phyloP scores from a whole-genome alignment of 495 filamentous ascomycete genomes.

The Corynascus novoguineensis region DNA sequence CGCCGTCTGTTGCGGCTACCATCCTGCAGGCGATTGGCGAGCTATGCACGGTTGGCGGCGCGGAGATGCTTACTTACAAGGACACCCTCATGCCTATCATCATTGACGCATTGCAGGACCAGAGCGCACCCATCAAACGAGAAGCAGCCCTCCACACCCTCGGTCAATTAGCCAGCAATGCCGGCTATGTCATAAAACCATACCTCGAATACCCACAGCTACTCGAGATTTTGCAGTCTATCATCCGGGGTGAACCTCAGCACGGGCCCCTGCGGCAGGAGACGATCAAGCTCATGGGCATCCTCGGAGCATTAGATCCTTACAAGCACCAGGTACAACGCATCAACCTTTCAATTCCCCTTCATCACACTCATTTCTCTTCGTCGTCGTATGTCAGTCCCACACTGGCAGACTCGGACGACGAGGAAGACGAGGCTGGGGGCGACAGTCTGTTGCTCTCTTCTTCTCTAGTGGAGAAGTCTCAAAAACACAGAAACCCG shows the following conservation, averaged over 20 bases:
- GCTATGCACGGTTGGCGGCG: slow-evolving; percentile 84
- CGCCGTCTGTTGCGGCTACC: slow-evolving; percentile 80
- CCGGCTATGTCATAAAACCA: slow-evolving; percentile 95
- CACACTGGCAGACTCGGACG: slow-evolving; percentile 13
- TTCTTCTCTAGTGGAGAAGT: neutral
- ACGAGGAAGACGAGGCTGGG: slow-evolving; percentile 8
- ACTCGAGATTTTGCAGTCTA: slow-evolving; percentile 83
- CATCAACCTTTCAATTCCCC: slow-evolving; percentile 12
- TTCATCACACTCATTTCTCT: slow-evolving; percentile 7
- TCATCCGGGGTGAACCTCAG: slow-evolving; percentile 84
- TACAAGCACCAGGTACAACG: slow-evolving; percentile 78
- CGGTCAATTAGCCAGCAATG: slow-evolving; percentile 86
- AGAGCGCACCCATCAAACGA: slow-evolving; percentile 79
- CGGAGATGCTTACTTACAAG: slow-evolving; percentile 83
- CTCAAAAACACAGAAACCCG: slow-evolving; percentile 41
- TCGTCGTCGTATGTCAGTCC: slow-evolving; percentile 13
- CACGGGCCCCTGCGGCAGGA: slow-evolving; percentile 75
- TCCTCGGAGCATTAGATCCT: slow-evolving; percentile 90
- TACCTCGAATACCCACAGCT: slow-evolving; percentile 92
- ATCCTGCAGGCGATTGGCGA: slow-evolving; percentile 92
- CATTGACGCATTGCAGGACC: slow-evolving; percentile 84
- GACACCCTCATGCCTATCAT: slow-evolving; percentile 90
- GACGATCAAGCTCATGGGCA: slow-evolving; percentile 92
- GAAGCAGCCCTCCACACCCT: slow-evolving; percentile 87
- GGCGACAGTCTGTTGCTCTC: neutral